Evolutionary conservation across 108 stramenopile genomes (phyloP).

Genomic region (Fragilaria crotonensis): DNA sequence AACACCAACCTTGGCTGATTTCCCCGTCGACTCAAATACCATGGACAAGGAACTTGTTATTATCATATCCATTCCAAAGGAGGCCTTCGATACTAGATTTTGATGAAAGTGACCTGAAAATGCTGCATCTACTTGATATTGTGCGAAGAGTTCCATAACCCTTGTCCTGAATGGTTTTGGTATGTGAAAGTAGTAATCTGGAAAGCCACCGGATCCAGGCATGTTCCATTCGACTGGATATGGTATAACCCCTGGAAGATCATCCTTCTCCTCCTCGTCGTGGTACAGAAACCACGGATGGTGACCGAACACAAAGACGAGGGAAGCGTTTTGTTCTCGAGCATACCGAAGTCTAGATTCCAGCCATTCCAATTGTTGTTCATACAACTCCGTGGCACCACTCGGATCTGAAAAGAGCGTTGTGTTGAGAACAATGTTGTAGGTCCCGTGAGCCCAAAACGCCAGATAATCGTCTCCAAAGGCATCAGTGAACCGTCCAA

Average conservation of each 20-base stretch:
- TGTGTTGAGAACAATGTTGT: conserved; percentile 67
- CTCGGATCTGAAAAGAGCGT: conserved; percentile 36
- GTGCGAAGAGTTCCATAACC: conserved; percentile 40
- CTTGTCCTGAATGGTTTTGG: conserved; percentile 34
- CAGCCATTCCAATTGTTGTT: conserved; percentile 48
- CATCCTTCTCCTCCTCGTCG: conserved; percentile 47
- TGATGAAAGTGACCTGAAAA: conserved; percentile 75
- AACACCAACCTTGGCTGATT: conserved; percentile 6
- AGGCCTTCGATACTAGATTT: conserved; percentile 44
- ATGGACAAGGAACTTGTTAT: conserved; percentile 47
- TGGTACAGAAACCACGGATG: conserved; percentile 70
- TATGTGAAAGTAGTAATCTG: conserved; percentile 53
- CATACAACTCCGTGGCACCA: conserved; percentile 36
- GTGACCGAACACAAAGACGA: conserved; percentile 64
- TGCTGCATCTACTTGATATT: conserved; percentile 45
- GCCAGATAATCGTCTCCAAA: conserved; percentile 74
- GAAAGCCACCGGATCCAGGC: conserved; percentile 12
- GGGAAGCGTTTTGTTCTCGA: conserved; percentile 22
- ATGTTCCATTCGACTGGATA: conserved; percentile 31
- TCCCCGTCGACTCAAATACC: conserved; percentile 24
- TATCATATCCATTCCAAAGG: conserved; percentile 74
- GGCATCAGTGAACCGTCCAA: conserved; percentile 38
- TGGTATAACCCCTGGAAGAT: conserved; percentile 17
- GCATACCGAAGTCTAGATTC: conserved; percentile 49
- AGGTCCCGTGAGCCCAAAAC: conserved; percentile 59